Evolutionary conservation across 129 eudicot genomes (phyloP).

Genomic region (Escallonia herrerae): DNA sequence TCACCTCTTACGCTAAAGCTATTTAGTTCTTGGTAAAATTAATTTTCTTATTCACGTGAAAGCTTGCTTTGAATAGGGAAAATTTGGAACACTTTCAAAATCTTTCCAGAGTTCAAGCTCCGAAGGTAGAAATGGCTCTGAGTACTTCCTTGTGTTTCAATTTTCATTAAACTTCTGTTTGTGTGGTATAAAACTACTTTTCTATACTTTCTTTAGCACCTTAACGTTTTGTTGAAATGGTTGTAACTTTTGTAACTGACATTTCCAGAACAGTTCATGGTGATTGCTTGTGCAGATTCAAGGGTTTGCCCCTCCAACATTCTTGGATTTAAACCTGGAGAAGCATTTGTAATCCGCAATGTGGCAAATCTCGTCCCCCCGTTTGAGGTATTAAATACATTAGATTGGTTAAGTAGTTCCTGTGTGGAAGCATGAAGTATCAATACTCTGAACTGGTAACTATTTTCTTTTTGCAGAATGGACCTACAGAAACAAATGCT

Average conservation of each 20-base stretch:
- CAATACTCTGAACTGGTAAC: background rate
- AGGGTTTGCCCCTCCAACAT: conserved; percentile 90
- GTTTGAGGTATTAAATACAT: conserved; percentile 43
- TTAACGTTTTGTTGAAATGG: background rate
- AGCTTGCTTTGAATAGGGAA: conserved; percentile 38
- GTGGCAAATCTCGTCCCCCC: conserved; percentile 95
- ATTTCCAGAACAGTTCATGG: conserved; percentile 65
- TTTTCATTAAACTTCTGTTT: background rate
- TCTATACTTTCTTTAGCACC: background rate
- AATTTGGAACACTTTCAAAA: conserved; percentile 59
- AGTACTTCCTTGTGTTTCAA: background rate
- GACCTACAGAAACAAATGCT: conserved; percentile 86
- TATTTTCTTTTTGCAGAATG: conserved; percentile 51
- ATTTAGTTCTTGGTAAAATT: background rate
- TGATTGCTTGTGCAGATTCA: conserved; percentile 97
- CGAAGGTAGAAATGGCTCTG: conserved; percentile 46
- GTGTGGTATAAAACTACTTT: background rate
- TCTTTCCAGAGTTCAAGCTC: conserved; percentile 72
- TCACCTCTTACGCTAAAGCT: background rate
- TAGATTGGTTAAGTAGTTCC: background rate
- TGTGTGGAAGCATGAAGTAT: too few species aligned
- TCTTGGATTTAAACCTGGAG: conserved; percentile 91
- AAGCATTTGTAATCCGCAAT: conserved; percentile 78
- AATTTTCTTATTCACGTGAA: background rate
- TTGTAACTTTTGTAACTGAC: conserved; percentile 24